Evolutionary conservation across 352 stramenopile species (phyloP).

Genomic region (Stramenopiles sp.): DNA sequence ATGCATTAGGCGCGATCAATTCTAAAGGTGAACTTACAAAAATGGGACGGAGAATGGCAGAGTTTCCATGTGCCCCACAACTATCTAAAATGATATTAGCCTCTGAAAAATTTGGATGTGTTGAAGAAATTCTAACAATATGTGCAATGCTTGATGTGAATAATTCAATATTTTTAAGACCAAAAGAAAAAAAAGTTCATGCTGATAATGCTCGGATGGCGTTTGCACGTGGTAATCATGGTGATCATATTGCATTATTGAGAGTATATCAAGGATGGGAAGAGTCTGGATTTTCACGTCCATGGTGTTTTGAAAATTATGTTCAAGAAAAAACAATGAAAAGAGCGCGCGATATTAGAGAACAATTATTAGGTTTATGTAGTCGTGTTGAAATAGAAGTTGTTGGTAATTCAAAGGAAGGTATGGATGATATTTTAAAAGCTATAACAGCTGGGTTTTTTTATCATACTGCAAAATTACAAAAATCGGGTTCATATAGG

Average conservation of each 20-base stretch:
- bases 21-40: slow-evolving; percentile 88
- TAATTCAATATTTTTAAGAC: slow-evolving; percentile 84
- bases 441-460: slow-evolving; percentile 94
- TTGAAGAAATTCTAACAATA: slow-evolving; percentile 74
- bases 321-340: slow-evolving; percentile 86
- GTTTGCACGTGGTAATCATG: slow-evolving; percentile 53
- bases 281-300: slow-evolving; percentile 76
- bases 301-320: slow-evolving; percentile 77
- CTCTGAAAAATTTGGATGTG: slow-evolving; percentile 45
- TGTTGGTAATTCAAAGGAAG: slow-evolving; percentile 27
- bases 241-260: slow-evolving; percentile 82
- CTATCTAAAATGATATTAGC: slow-evolving; percentile 62
- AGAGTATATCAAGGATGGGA: slow-evolving; percentile 91
- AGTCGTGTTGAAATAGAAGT: slow-evolving; percentile 84
- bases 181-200: slow-evolving; percentile 90
- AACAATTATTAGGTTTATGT: slow-evolving; percentile 91
- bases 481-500: slow-evolving; percentile 69
- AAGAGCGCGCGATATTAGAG: slow-evolving; percentile 82
- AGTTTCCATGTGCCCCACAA: slow-evolving; percentile 73
- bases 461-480: slow-evolving; percentile 87
- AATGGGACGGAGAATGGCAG: slow-evolving; percentile 59
- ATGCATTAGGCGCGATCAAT: slow-evolving; percentile 92
- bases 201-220: slow-evolving; percentile 89
- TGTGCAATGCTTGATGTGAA: slow-evolving; percentile 89
- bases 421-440: slow-evolving; percentile 72